A percentile compares a stretch with the other conserved stretches of the same genome.
Evolutionary conservation across 208 protist species (phyloP).

Genomic region (Herpetomonas samuelpessoai): DNA sequence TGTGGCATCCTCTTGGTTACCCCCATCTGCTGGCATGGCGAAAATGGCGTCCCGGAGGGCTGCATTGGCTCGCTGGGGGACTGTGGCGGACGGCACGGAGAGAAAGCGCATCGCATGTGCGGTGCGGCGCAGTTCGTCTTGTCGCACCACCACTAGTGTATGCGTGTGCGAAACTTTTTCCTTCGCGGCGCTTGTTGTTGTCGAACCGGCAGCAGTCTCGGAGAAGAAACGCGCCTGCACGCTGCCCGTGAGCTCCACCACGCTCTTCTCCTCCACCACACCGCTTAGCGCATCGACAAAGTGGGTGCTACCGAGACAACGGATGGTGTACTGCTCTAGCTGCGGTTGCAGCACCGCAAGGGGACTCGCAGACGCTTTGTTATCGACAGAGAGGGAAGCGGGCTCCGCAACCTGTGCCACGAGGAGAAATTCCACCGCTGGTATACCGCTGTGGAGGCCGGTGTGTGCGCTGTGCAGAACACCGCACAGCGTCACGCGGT

Average conservation of each 20-base stretch:
- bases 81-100: not conserved
- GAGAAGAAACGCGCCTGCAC: not conserved
- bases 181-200: not conserved
- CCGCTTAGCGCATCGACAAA: constrained; percentile 20
- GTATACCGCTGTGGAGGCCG: constrained; percentile 18
- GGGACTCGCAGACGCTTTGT: too few relatives aligned
- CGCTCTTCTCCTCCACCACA: not conserved
- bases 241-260: constrained; percentile 1
- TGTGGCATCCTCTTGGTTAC: too few relatives aligned
- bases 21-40: too few relatives aligned
- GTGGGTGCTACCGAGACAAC: constrained; percentile 26
- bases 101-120: not conserved
- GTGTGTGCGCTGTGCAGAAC: constrained; percentile 35
- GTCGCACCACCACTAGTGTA: not conserved
- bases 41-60: not conserved
- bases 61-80: not conserved
- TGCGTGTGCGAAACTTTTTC: not conserved
- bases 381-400: too few relatives aligned
- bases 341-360: not conserved
- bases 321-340: constrained; percentile 34
- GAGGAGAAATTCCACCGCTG: constrained; percentile 35
- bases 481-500: constrained; percentile 28
- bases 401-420: too few relatives aligned
- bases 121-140: not conserved
- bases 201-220: not conserved